Evolutionary conservation across 495 filamentous ascomycete genomes (phyloP), one percentile per base, ranked within the genome.

Genomic region (Aspergillus olivimuriae): DNA sequence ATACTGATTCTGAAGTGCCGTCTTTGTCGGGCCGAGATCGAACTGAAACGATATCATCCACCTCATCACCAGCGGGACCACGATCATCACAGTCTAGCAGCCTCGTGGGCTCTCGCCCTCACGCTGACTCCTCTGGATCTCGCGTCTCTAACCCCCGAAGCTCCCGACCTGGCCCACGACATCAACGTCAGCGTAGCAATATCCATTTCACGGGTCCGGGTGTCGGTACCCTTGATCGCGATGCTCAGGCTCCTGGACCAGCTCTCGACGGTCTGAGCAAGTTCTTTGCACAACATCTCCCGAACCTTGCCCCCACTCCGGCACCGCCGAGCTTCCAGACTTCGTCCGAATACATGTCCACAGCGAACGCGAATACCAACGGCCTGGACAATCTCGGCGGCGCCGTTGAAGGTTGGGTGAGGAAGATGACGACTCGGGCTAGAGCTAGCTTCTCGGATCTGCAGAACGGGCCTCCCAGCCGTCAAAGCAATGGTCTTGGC

Each of bases 331-430:
- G 57, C 19, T 43, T 51, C 14, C 61, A 58, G 8, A 68, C 65
- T n/a, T 34, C 59, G 4, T 69, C 66, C 22, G 74, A 67, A 46
- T 63, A 68, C 46, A 58, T 64, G 48, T 61, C 73, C 47, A 60
- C 69, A 52, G 48, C 60, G 34, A 41, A 52, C 2, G 68, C 71
- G 43, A 65, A 58, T 47, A 57, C 35, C 58, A 81, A 57, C 1
- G 72, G 81, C 1, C 61, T 97, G 4, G 90, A 95, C 52, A 85
- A 88, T 41, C 80, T 94, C 2, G 89, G 89, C 0, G 82, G 85
- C 10, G 84, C 82, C 10, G 76, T 98, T 21, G 91, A 96, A 61
- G 80, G 82, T 5, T 98, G 92, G 88, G 73, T 96, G 49, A 72
- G 89, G 33, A 87, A 83, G 48, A 77, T 91, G 42, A 86, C 84